Base-by-base conservation (phyloP, 805 yeast genomes). In the Torulaspora franciscae region DNA sequence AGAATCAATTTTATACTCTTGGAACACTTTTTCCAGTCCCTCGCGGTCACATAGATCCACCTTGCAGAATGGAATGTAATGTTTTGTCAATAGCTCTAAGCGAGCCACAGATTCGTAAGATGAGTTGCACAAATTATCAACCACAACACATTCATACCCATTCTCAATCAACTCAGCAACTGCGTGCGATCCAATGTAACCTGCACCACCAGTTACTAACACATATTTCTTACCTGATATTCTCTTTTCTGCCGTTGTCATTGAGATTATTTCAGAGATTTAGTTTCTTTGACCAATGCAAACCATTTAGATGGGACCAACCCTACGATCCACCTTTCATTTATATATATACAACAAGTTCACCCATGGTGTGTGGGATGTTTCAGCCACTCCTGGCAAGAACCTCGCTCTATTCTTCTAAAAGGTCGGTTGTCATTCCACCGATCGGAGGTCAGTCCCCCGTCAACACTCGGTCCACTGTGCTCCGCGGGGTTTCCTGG, bases 161-260 rank as follows among this genome's bases (percentile, higher is more conserved):
- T 76, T 71, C 47, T 75, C 73, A 39, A 81, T 60, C 43, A 82
- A 71, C 54, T 79, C 84, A 37, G 80, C 77, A n/a, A 76, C 85
- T 1, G 91, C 82, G 61, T 85, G 93, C 8, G 91, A 82, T 22
- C 93, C 95, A 57, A 86, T 84, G 65, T 85, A 85, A 14, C 95
- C 93, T 23, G 91, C 86, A 38, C 95, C 95, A 36, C 95, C 95
- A 19, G 93, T 84, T 23, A 85, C 90, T 42, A 84, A 69, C 36
- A 82, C 78, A 60, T 69, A 70, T 40, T 61, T 29, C 32, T 29
- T 64, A 7, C 25, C 33, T 14, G 32, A 13, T 32, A 6, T 22
- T 25, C 15, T 24, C 7, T 13, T 29, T 29, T 29, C 9, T 6
- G 32, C 7, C 32, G n/a, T 29, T 13, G 6, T 29, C 7, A 28